These are phyloP conservation scores for Colletotrichum somersetense DNA, from an alignment of 2,329 filamentous ascomycete genomes.

Conservation along the genomic window DNA sequence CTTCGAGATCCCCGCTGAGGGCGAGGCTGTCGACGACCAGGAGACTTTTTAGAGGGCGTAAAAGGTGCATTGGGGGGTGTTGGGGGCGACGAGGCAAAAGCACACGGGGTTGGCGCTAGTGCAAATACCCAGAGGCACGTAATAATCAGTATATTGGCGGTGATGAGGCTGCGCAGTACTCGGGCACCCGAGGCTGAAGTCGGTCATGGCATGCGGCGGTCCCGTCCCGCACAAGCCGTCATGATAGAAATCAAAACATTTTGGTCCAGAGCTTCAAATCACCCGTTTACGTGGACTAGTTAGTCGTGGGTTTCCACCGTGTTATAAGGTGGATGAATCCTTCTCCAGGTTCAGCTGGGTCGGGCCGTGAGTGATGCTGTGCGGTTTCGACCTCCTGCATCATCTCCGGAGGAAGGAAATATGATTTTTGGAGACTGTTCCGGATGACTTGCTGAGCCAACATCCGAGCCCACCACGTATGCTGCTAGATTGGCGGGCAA, in stretches of 20 bases:
- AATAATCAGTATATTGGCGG: constrained; percentile 40
- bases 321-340: too few relatives aligned
- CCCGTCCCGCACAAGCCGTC: constrained; percentile 30
- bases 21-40: constrained; percentile 78
- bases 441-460: neutral
- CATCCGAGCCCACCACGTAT: neutral
- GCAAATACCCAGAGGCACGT: constrained; percentile 40
- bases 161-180: constrained; percentile 31
- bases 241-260: constrained; percentile 36
- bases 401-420: neutral
- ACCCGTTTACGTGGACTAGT: neutral
- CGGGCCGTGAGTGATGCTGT: neutral
- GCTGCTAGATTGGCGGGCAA: neutral
- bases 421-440: neutral
- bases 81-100: constrained; percentile 27
- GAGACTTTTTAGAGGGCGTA: constrained; percentile 75
- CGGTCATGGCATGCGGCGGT: constrained; percentile 23
- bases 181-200: constrained; percentile 15
- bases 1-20: constrained; percentile 90
- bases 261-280: constrained; percentile 7
- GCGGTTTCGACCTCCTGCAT: neutral
- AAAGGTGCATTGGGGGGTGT: constrained; percentile 13
- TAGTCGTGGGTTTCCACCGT: neutral
- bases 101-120: constrained; percentile 40
- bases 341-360: neutral